Conservation (phyloP, 352 stramenopile species). For the Pythium apleroticum region DNA sequence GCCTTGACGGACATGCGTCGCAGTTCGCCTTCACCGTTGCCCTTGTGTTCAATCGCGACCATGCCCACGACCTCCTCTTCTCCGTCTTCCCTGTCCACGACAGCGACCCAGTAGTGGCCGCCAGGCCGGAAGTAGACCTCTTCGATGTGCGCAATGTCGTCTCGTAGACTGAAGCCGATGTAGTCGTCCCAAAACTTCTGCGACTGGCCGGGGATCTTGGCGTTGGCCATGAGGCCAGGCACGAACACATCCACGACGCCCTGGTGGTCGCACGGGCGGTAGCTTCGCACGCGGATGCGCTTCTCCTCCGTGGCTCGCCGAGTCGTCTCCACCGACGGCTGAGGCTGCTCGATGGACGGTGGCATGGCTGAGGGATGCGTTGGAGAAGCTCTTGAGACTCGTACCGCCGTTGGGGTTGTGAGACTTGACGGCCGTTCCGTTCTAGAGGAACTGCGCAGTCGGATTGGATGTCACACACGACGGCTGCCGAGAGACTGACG, state of each 20-base stretch:
- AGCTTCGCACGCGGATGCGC: background rate
- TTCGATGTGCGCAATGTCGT: constrained; percentile 38
- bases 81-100: constrained; percentile 17
- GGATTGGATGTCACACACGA: background rate
- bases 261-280: constrained; percentile 2
- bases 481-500: background rate
- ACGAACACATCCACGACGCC: constrained; percentile 10
- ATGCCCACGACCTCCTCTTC: constrained; percentile 30
- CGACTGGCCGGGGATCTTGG: background rate
- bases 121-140: constrained; percentile 36
- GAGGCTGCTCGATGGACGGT: background rate
- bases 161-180: constrained; percentile 30
- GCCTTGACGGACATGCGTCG: constrained; percentile 47
- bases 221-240: background rate
- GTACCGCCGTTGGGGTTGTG: background rate
- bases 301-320: background rate
- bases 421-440: background rate
- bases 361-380: constrained; percentile 4
- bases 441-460: background rate
- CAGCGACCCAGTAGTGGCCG: constrained; percentile 54
- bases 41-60: constrained; percentile 33
- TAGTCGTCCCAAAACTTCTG: constrained; percentile 21
- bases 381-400: background rate
- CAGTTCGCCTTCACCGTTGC: constrained; percentile 29
- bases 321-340: background rate